A percentile compares a stretch with the other conserved stretches of the same genome.
These are phyloP conservation scores for Phytophthora ohioensis DNA, from an alignment of 352 stramenopile species.

Conservation along the genomic window DNA sequence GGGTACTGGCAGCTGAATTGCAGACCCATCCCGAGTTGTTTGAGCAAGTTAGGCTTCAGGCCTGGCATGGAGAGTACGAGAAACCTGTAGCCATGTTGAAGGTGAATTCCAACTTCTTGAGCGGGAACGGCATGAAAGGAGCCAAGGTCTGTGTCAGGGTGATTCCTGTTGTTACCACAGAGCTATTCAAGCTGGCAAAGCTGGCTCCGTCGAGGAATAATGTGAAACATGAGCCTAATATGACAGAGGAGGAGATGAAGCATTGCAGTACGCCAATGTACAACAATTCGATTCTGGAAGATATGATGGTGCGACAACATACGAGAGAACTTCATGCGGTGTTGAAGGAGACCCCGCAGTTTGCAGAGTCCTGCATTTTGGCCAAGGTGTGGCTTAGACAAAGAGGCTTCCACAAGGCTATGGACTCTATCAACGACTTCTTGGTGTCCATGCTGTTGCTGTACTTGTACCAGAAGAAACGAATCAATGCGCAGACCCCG, in stretches of 20 bases:
- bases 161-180: constrained; percentile 69
- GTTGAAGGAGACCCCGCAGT: constrained; percentile 68
- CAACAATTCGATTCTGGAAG: constrained; percentile 93
- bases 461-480: constrained; percentile 81
- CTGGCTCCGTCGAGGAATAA: constrained; percentile 86
- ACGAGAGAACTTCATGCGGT: constrained; percentile 81
- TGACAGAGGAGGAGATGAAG: constrained; percentile 78
- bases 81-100: constrained; percentile 80
- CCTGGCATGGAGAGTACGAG: constrained; percentile 80
- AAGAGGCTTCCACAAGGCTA: constrained; percentile 73
- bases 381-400: constrained; percentile 91
- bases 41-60: constrained; percentile 62
- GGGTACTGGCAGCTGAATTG: constrained; percentile 71
- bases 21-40: constrained; percentile 55
- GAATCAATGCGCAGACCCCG: constrained; percentile 72
- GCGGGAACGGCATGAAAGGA: constrained; percentile 59
- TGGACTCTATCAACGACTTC: constrained; percentile 90
- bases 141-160: constrained; percentile 69
- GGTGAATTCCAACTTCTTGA: constrained; percentile 50
- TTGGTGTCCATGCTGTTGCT: constrained; percentile 85
- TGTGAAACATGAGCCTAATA: constrained; percentile 78
- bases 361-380: constrained; percentile 84
- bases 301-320: constrained; percentile 88
- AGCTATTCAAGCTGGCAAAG: constrained; percentile 87
- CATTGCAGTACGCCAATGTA: constrained; percentile 85